These are phyloP conservation scores for Aspergillus funiculosus DNA, from an alignment of 495 filamentous ascomycete genomes.

Conservation along the genomic window DNA sequence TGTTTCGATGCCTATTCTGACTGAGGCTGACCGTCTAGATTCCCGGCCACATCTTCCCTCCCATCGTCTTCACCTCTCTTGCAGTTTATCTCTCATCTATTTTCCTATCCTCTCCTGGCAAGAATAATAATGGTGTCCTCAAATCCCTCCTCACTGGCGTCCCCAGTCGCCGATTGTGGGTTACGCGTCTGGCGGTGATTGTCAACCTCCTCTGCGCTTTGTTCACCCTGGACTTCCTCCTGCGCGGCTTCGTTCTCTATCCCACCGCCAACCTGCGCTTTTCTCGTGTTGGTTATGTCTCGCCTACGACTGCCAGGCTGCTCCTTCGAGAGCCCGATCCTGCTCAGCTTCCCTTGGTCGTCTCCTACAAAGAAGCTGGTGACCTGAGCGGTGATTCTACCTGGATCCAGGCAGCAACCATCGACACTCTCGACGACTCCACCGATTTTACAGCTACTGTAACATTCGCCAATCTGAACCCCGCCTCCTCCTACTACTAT, in stretches of 20 bases:
- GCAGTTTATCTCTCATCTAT: conserved; percentile 70
- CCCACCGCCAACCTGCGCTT: conserved; percentile 73
- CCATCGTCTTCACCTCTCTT: conserved; percentile 61
- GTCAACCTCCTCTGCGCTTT: conserved; percentile 64
- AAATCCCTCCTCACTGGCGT: conserved; percentile 69
- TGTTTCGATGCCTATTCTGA: conserved; percentile 3
- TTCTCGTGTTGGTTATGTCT: conserved; percentile 78
- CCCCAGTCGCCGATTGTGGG: conserved; percentile 56
- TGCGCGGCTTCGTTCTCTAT: conserved; percentile 60
- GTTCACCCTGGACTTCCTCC: conserved; percentile 67
- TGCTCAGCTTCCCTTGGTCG: conserved; percentile 64
- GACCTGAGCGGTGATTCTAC: conserved; percentile 11
- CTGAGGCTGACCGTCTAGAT: conserved; percentile 45
- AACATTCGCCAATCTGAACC: conserved; percentile 46
- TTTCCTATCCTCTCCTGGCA: conserved; percentile 21
- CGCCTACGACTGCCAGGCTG: conserved; percentile 70
- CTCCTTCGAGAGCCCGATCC: conserved; percentile 77
- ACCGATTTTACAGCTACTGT: conserved; percentile 78
- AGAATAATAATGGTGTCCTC: conserved; percentile 27
- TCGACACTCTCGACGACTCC: conserved; percentile 59
- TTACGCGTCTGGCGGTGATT: conserved; percentile 55
- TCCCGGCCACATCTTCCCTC: conserved; percentile 56
- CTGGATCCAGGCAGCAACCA: conserved; percentile 62
- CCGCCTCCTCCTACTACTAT: conserved; percentile 71
- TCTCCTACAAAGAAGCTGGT: conserved; percentile 52